These are phyloP conservation scores for Fusarium sp. DNA, from an alignment of 2,329 filamentous ascomycete species.

Conservation along the genomic window DNA sequence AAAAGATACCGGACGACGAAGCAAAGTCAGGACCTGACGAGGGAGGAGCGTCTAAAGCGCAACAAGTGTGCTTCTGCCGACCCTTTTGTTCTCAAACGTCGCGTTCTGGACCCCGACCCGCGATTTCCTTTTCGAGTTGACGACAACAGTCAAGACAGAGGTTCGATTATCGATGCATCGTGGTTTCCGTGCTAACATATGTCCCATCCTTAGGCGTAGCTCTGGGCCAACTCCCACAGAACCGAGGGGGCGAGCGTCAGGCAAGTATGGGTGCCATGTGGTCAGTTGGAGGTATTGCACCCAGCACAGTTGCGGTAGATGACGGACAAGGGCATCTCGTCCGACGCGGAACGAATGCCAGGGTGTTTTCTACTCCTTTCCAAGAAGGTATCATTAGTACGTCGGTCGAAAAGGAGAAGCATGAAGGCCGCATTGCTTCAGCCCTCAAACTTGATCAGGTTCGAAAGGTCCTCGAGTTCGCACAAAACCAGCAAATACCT, in stretches of 20 bases:
- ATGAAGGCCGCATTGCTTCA: constrained; percentile 79
- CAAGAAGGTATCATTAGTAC: constrained; percentile 54
- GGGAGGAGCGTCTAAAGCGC: constrained; percentile 59
- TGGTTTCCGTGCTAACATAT: constrained; percentile 4
- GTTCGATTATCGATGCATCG: constrained; percentile 10
- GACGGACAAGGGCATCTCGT: constrained; percentile 73
- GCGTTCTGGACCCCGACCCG: constrained; percentile 17
- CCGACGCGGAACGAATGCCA: constrained; percentile 79
- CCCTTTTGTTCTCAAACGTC: constrained; percentile 54
- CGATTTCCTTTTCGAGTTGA: constrained; percentile 30
- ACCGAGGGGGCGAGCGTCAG: constrained; percentile 54
- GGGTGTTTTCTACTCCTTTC: constrained; percentile 68
- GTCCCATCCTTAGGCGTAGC: constrained; percentile 41
- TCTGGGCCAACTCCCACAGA: constrained; percentile 43
- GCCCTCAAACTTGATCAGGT: constrained; percentile 84
- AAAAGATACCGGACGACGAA: constrained; percentile 63
- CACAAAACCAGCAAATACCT: constrained; percentile 27
- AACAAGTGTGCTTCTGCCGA: constrained; percentile 56
- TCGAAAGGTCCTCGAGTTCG: constrained; percentile 72
- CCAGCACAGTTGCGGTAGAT: constrained; percentile 65
- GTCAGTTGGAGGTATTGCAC: constrained; percentile 78
- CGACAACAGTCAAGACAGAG: constrained; percentile 24
- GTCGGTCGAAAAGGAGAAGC: constrained; percentile 73
- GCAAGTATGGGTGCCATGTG: constrained; percentile 78
- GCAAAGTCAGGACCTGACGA: constrained; percentile 55